Base-by-base conservation (phyloP, 1,284 basidiomycete species). In the Irpex sp. region DNA sequence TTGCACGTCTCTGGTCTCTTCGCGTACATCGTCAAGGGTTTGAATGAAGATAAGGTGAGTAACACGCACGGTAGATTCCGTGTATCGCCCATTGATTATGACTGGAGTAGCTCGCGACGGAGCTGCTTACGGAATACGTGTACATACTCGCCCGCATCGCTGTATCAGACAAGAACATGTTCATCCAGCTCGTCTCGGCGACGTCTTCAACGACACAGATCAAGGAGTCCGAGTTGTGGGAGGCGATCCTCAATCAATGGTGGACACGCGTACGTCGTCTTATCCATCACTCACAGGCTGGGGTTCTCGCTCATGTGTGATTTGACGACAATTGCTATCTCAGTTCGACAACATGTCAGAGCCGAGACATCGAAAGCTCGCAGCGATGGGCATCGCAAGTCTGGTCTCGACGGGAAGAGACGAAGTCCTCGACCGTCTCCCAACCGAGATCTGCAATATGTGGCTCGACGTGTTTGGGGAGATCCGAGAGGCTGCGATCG, bases 391-490 rank as follows among this genome's bases (percentile, higher is more conserved):
- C 2, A 83, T 90, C 55, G 88, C 88, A 6, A 78, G 80, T 36
- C 78, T 93, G 5, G 85, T 91, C 49, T 82, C 90, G 1, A 87
- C 89, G 0, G 86, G 83, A 39, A 80, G 82, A 23, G 79, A 79
- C 4, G 87, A 90, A 65, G 85, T 91, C n/a, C 80, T 93, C 18
- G 77, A 83, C 52, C 81, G 89, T 39, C 75, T 93, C 21, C 80
- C 83, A 12, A 82, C 80, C 5, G 91, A 93, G 67, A 84, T 91
- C 64, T 92, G 93, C 75, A 94, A 94, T 70, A 78, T 96, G 49
- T 96, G 93, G 91, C 77, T 93, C 55, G 94, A 96, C 68, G 93
- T 95, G 4, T 88, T 96, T 51, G 90, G 88, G 10, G 94, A 96
- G 72, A 79, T 94, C 59, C 90, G 86, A 69, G 91, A 94, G 72